Base-by-base conservation (phyloP, 179 eudicot species). In the Patellifolia procumbens region DNA sequence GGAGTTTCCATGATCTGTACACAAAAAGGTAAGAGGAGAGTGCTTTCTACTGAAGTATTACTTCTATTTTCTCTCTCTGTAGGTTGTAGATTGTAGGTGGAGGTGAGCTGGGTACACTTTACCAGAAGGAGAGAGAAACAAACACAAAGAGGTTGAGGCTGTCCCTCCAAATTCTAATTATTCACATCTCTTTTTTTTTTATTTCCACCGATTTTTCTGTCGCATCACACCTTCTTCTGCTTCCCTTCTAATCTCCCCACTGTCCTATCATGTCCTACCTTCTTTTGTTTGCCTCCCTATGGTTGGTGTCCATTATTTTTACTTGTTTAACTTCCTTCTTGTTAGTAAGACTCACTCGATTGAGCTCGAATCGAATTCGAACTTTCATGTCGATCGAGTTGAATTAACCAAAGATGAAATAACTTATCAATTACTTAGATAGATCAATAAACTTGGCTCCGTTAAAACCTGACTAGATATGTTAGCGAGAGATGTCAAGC, bases 41-140 rank as follows among this genome's bases (percentile, higher is more conserved):
- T 66, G 60, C 8, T 7, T 62, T 11, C 24, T 24, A 55, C 60
- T 49, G 16, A 4, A 13, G 2, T 22, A 12, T 29, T n/a, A 15
- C 24, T 11, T 24, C 10, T 22, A 0, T 61, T 11, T n/a, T 37
- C 11, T 16, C 34, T 45, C 24, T 22, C 20, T 9, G n/a, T n/a
- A n/a, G n/a, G n/a, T n/a, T n/a, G n/a, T n/a, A n/a, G n/a, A n/a
- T 39, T 39, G 8, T 39, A 0, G 37, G 53, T 58, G 55, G 72
- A 26, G 45, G 53, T 74, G 75, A 79, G 78, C 70, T 68, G 78
- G 61, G 48, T 7, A 48, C 32, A 49, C 71, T 79, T 74, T 69
- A 74, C 75, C 82, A 74, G 71, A 68, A 68, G 68, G 58, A 79
- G 78, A 74, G 75, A 69, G 82, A 58, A 4, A n/a, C n/a, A n/a